Percentiles rank a stretch among this genome's conserved stretches.
phyloP scores from a whole-genome alignment of 169 alveolate genomes.

The Amoebophrya sp. region DNA sequence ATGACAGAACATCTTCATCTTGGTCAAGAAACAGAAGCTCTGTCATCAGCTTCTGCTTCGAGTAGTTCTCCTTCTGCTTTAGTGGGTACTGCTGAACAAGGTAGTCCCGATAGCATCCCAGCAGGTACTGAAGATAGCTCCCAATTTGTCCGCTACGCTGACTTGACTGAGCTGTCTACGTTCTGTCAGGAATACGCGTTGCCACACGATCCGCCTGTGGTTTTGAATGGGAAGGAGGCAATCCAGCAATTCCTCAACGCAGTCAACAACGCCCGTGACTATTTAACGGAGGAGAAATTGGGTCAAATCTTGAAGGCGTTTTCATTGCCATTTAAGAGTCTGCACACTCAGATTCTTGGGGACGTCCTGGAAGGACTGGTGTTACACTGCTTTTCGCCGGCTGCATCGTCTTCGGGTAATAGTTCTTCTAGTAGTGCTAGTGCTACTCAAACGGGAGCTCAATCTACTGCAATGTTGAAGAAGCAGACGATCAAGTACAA shows the following conservation, averaged over 20 bases:
- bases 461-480: neutral
- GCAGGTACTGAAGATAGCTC: neutral
- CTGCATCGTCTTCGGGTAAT: neutral
- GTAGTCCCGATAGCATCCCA: no score
- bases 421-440: neutral
- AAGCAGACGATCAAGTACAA: neutral
- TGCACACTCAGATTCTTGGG: neutral
- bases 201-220: neutral
- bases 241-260: neutral
- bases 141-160: neutral
- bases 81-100: no score
- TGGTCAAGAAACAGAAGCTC: neutral
- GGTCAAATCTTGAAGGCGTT: neutral
- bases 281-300: neutral
- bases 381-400: neutral
- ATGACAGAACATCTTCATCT: no score
- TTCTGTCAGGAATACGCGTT: neutral
- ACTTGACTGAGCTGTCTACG: neutral
- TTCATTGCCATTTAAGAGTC: neutral
- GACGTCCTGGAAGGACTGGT: constrained; percentile 10
- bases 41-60: no score
- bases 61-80: no score
- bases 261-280: neutral
- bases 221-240: neutral
- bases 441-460: neutral